These are phyloP conservation scores for Candida caryicola DNA, from an alignment of 805 yeast genomes.

Conservation along the genomic window DNA sequence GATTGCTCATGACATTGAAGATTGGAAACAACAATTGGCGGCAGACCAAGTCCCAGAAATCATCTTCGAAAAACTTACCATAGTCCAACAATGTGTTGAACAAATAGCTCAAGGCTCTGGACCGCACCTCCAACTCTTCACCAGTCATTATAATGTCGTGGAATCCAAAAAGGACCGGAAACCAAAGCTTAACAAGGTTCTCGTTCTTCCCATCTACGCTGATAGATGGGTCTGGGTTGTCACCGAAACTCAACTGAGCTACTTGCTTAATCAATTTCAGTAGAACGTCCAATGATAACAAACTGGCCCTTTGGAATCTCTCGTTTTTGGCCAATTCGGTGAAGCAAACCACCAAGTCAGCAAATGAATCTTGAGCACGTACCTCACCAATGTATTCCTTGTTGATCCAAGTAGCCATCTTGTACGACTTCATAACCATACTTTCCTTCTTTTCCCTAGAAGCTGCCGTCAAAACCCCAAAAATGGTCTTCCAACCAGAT, in stretches of 20 bases:
- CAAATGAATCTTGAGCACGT: slow-evolving; percentile 64
- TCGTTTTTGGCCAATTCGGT: slow-evolving; percentile 83
- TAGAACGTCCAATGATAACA: slow-evolving; percentile 76
- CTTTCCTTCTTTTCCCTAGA: slow-evolving; percentile 59
- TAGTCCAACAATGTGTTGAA: slow-evolving; percentile 78
- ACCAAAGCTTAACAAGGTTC: slow-evolving; percentile 64
- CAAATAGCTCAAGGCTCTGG: slow-evolving; percentile 77
- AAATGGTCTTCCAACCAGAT: slow-evolving; percentile 93
- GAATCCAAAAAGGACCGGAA: slow-evolving; percentile 81
- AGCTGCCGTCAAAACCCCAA: slow-evolving; percentile 72
- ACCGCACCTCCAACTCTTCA: slow-evolving; percentile 89
- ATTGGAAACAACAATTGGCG: slow-evolving; percentile 83
- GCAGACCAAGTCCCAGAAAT: slow-evolving; percentile 83
- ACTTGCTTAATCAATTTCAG: slow-evolving; percentile 58
- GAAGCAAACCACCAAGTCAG: slow-evolving; percentile 68
- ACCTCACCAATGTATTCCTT: slow-evolving; percentile 61
- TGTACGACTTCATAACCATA: slow-evolving; percentile 62
- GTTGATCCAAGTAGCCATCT: slow-evolving; percentile 59
- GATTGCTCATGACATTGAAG: slow-evolving; percentile 71
- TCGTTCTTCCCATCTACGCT: slow-evolving; percentile 20
- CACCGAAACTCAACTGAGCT: slow-evolving; percentile 43
- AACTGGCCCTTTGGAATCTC: slow-evolving; percentile 72
- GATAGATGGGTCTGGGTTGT: slow-evolving; percentile 7
- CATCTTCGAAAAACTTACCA: slow-evolving; percentile 71
- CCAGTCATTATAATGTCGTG: slow-evolving; percentile 91